phyloP scores from a whole-genome alignment of 805 yeast genomes.

The Pichia nakasei region DNA sequence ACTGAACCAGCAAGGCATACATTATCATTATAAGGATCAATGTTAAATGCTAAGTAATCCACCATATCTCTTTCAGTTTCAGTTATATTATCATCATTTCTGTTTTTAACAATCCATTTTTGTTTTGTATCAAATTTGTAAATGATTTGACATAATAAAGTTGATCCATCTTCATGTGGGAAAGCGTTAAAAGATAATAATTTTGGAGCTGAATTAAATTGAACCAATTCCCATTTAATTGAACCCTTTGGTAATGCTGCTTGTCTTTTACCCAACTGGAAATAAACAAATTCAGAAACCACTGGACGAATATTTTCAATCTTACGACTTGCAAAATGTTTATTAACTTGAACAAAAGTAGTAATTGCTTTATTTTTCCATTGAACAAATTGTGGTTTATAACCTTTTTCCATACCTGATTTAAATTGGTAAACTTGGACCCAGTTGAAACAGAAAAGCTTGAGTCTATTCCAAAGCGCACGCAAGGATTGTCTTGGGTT shows the following conservation, averaged over 20 bases:
- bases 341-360: slow-evolving; percentile 66
- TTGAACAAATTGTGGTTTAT: slow-evolving; percentile 56
- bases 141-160: slow-evolving; percentile 38
- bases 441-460: slow-evolving; percentile 60
- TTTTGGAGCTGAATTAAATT: slow-evolving; percentile 64
- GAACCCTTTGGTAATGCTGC: slow-evolving; percentile 47
- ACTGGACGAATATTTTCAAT: slow-evolving; percentile 36
- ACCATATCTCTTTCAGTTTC: slow-evolving; percentile 42
- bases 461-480: slow-evolving; percentile 53
- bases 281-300: slow-evolving; percentile 55
- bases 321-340: slow-evolving; percentile 61
- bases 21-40: slow-evolving; percentile 52
- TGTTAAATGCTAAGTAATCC: slow-evolving; percentile 53
- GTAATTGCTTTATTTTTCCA: slow-evolving; percentile 88
- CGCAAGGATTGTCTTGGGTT: slow-evolving; percentile 35
- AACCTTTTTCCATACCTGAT: slow-evolving; percentile 24
- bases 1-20: slow-evolving; percentile 56
- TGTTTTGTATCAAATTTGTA: slow-evolving; percentile 59
- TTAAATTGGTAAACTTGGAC: slow-evolving; percentile 39
- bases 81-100: slow-evolving; percentile 35
- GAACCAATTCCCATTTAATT: slow-evolving; percentile 69
- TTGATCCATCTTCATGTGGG: slow-evolving; percentile 32
- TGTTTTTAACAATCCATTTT: slow-evolving; percentile 40
- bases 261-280: slow-evolving; percentile 45
- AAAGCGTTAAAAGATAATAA: slow-evolving; percentile 58